Evolutionary conservation across 1,284 basidiomycete species (phyloP).

Genomic region (Austroboletus novae-zelandiae): DNA sequence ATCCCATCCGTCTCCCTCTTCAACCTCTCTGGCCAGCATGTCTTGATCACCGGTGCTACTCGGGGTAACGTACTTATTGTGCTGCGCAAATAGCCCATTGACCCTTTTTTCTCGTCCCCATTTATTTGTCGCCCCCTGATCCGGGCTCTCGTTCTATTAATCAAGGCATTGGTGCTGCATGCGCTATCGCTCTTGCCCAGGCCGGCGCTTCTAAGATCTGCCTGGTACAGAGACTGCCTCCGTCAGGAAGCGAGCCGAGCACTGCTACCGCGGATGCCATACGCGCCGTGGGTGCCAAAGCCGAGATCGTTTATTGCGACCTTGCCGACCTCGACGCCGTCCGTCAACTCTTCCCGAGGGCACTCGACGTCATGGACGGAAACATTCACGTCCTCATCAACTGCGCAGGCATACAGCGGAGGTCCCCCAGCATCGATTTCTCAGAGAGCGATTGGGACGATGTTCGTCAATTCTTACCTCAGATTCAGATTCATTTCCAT

Average conservation of each 20-base stretch:
- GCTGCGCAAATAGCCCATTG: conserved; percentile 15
- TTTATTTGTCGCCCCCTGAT: conserved; percentile 6
- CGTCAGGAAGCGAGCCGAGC: conserved; percentile 42
- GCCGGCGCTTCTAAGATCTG: conserved; percentile 78
- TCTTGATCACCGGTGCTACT: conserved; percentile 70
- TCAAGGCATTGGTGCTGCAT: conserved; percentile 71
- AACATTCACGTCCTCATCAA: conserved; percentile 88
- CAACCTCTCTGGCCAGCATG: conserved; percentile 56
- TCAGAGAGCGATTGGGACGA: conserved; percentile 88
- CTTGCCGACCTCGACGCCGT: conserved; percentile 69
- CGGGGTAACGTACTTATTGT: conserved; percentile 46
- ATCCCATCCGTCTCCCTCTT: conserved; percentile 55
- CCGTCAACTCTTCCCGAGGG: conserved; percentile 61
- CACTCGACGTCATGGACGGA: conserved; percentile 59
- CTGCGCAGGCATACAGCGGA: conserved; percentile 91
- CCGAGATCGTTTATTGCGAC: conserved; percentile 71
- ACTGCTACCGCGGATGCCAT: conserved; percentile 58
- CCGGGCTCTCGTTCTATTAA: conserved; percentile 15
- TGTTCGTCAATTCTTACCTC: conserved; percentile 45
- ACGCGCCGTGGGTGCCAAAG: conserved; percentile 40
- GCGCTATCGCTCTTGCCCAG: conserved; percentile 69
- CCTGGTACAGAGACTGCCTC: conserved; percentile 63
- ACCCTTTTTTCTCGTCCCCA: conserved; percentile 11
- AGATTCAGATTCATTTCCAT: background rate
- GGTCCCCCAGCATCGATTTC: conserved; percentile 81